Evolutionary conservation across 805 yeast genomes (phyloP).

Genomic region (Metschnikowia baotianmanensis): DNA sequence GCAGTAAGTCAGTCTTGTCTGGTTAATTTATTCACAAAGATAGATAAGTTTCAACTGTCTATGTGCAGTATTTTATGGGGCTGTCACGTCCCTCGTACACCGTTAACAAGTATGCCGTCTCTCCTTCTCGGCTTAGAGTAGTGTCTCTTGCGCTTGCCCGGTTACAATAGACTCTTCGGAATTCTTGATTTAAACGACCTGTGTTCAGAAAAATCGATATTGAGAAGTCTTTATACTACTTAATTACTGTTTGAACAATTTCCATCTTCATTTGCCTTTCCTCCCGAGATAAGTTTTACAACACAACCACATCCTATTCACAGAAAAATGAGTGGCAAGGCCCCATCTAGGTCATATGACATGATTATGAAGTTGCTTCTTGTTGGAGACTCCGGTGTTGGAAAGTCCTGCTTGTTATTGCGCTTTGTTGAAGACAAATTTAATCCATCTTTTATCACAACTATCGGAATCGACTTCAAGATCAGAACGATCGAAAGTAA

Average conservation of each 20-base stretch:
- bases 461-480: conserved; percentile 97
- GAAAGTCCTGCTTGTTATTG: conserved; percentile 83
- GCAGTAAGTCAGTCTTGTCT: too few species aligned
- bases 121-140: conserved; percentile 4
- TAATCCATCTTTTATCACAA: conserved; percentile 94
- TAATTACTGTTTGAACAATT: background rate
- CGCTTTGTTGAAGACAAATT: conserved; percentile 96
- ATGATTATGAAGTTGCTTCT: conserved; percentile 87
- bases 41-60: too few species aligned
- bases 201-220: too few species aligned
- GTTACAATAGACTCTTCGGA: too few species aligned
- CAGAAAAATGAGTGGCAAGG: conserved; percentile 53
- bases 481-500: conserved; percentile 93
- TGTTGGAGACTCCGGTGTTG: conserved; percentile 91
- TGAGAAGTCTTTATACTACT: too few species aligned
- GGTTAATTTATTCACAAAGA: too few species aligned
- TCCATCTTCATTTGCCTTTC: background rate
- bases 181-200: too few species aligned
- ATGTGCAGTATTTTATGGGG: conserved; percentile 13
- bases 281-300: background rate
- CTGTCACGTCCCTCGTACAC: conserved; percentile 15
- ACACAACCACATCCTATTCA: conserved; percentile 4
- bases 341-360: conserved; percentile 74
- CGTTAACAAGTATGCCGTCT: conserved; percentile 5
- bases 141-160: too few species aligned